Evolutionary conservation across 441 rosid species (phyloP), one percentile per base, ranked within the genome.

Genomic region (Adansonia gregorii): DNA sequence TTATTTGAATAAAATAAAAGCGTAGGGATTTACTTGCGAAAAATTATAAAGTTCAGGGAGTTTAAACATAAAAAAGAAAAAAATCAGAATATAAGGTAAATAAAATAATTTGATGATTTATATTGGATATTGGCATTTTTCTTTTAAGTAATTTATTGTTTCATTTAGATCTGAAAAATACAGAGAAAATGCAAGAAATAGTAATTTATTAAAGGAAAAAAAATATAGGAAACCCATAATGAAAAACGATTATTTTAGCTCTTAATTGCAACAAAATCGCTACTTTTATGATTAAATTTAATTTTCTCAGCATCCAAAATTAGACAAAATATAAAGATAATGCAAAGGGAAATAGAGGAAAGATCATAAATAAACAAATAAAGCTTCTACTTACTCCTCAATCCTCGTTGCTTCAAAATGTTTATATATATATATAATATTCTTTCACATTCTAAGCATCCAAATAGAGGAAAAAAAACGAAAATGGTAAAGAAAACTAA

Each of bases 401-500:
- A 2, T 17, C 24, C 14, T 66, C 15, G 10, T 10, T 43, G 15
- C 31, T 9, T 67, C n/a, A 45, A 67, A 70, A 51, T 51, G 24
- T 41, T 22, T 69, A 24, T 2, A 9, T 15, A 22, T 6, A 1
- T 22, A 12, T 22, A 68, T 48, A 24, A 6, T 5, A 8, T 35
- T 67, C 8, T 48, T 19, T 75, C 78, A 48, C 6, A 64, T 75
- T 75, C 35, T 19, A 74, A 69, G 45, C 45, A 72, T 52, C 54
- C 41, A 22, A 61, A 27, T 8, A 24, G 46, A 24, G 46, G 15
- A 15, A 46, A n/a, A n/a, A 6, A 9, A 49, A 60, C 0, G 0
- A 4, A 41, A 10, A 8, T 0, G 48, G 0, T 0, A 54, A 17
- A 46, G 6, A 20, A 80, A 39, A 87, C 97, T 41, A 65, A 94